Base-by-base conservation (phyloP, 768 basidiomycete species). In the Lactarius psammicola region DNA sequence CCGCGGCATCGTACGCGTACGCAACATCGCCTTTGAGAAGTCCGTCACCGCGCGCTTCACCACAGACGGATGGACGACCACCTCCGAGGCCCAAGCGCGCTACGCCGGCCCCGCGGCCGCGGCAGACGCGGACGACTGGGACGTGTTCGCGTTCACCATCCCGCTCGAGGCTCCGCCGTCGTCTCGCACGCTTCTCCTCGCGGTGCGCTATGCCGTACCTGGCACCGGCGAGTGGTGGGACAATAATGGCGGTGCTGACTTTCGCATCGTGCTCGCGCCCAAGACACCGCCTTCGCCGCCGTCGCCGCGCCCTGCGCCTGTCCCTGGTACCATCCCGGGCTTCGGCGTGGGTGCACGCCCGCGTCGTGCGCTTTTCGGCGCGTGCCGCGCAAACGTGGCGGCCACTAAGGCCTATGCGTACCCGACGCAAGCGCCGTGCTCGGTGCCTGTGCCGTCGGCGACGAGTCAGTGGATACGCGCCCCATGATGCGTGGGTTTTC, bases 41-140 rank as follows among this genome's bases (percentile, higher is more conserved):
- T 74, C 74, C 73, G 79, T 84, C 53, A 75, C 76, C 0, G 76
- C 81, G 8, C 73, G 82, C 13, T 85, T 82, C 74, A 84, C 83
- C 4, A 71, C 81, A 56, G 83, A 85, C 68, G 75, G 77, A 73
- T 85, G 83, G 83, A 78, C 80, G 70, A 85, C 83, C 8, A 78
- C 79, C 6, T 78, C 76, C 30, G 83, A 85, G 69, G 80, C 81
- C 11, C 53, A 26, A 4, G 63, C 58, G 33, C 53, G 44, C 2
- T 59, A 64, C 58, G 30, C 13, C 1, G 56, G 46, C 20, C 23
- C 46, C 23, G 26, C 49, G n/a, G n/a, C n/a, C n/a, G n/a, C n/a
- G n/a, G n/a, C n/a, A 3, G 10, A 4, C 18, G 3, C 20, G 44
- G 53, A 1, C 30, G 31, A 26, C 28, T 38, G 66, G 62, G 66